Conservation (phyloP, 2,329 filamentous ascomycete species). For the Alternaria gansuensis region DNA sequence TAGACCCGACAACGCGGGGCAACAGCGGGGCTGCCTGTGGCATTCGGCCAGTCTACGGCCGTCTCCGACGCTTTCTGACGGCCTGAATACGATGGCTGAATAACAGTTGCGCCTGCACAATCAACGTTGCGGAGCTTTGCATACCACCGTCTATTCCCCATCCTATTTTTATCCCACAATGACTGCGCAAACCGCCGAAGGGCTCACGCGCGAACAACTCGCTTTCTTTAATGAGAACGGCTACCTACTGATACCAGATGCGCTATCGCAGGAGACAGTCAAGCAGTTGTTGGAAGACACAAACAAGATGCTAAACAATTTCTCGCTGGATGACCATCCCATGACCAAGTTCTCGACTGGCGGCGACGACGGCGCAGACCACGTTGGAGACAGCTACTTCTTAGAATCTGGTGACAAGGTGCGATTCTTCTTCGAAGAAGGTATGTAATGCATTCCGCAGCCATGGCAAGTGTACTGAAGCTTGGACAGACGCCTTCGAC, state of each 20-base stretch:
- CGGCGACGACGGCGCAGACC: conserved; percentile 69
- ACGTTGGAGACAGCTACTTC: conserved; percentile 96
- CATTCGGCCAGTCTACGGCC: conserved; percentile 27
- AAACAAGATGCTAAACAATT: conserved; percentile 73
- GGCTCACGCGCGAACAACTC: conserved; percentile 77
- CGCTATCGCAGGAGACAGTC: conserved; percentile 73
- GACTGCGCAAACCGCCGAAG: conserved; percentile 46
- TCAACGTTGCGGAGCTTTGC: not conserved
- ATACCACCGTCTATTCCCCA: not conserved
- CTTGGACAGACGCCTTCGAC: conserved; percentile 74
- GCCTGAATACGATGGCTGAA: conserved; percentile 1
- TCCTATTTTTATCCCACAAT: conserved; percentile 15
- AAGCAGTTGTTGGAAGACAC: conserved; percentile 77
- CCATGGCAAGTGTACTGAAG: not conserved
- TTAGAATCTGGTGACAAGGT: conserved; percentile 88
- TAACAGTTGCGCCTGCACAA: not conserved
- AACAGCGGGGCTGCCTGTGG: conserved; percentile 18
- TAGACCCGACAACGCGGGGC: conserved; percentile 15
- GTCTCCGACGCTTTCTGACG: conserved; percentile 33
- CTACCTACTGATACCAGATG: conserved; percentile 86
- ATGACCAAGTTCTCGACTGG: conserved; percentile 95
- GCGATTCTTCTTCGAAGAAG: conserved; percentile 95
- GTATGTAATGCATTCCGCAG: conserved; percentile 37
- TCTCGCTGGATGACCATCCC: conserved; percentile 84
- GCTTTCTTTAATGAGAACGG: conserved; percentile 80